phyloP scores from a whole-genome alignment of 208 protist species.

The Kentomonas sorsogonicus region DNA sequence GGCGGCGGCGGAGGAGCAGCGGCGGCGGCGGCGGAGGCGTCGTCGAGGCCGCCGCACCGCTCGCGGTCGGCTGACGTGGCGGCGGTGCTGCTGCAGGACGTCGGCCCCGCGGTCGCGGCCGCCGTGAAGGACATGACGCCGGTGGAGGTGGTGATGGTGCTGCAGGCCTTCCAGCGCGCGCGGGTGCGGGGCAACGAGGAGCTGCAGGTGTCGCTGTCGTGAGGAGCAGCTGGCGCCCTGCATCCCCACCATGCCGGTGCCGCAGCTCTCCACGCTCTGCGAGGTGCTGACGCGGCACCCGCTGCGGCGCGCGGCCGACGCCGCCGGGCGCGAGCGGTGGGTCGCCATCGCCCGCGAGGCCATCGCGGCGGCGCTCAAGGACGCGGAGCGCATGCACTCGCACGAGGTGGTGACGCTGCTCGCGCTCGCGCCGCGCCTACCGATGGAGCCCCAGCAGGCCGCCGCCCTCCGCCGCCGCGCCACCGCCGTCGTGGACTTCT shows the following conservation, averaged over 20 bases:
- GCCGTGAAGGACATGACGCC: conserved; percentile 56
- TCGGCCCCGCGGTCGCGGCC: conserved; percentile 42
- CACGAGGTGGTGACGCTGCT: conserved; percentile 56
- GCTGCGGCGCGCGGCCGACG: conserved; percentile 28
- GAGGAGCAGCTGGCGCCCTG: conserved; percentile 41
- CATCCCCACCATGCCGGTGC: conserved; percentile 56
- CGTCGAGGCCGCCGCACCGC: no score
- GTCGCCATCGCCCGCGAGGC: conserved; percentile 26
- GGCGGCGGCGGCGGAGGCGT: no score
- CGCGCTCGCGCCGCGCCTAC: no score
- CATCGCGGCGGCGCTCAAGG: conserved; percentile 23
- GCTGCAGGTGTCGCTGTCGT: conserved; percentile 43
- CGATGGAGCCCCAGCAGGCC: no score
- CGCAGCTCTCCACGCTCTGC: conserved; percentile 70
- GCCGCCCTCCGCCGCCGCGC: no score
- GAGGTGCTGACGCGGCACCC: conserved; percentile 28
- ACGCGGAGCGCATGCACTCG: conserved; percentile 62
- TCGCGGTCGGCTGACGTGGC: conserved; percentile 23
- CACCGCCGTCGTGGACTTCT: conserved; percentile 50
- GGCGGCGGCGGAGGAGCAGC: no score
- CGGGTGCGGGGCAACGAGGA: conserved; percentile 25
- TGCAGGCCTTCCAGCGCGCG: conserved; percentile 67
- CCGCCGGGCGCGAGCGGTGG: no score
- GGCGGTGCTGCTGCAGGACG: conserved; percentile 33
- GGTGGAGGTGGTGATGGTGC: conserved; percentile 80